phyloP scores from a whole-genome alignment of 345 rosid species.

The Brassica juncea region DNA sequence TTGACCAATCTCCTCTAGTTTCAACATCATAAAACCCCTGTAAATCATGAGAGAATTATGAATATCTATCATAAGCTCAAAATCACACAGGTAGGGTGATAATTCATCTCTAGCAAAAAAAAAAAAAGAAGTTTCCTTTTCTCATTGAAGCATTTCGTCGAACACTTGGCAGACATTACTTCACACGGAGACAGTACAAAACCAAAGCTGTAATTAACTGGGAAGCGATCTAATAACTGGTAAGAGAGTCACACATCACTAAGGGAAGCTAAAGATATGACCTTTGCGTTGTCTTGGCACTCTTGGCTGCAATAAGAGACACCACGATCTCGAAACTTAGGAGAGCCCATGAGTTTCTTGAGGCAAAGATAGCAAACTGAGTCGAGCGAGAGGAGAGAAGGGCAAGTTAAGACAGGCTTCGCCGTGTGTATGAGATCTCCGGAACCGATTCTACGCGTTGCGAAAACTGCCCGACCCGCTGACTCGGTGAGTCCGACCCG shows the following conservation, averaged over 20 bases:
- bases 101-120: neutral
- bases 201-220: neutral
- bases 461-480: constrained; percentile 87
- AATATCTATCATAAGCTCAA: no score
- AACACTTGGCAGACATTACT: constrained; percentile 38
- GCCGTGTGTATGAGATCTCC: constrained; percentile 92
- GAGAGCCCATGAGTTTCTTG: constrained; percentile 36
- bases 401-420: constrained; percentile 58
- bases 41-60: no score
- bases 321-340: constrained; percentile 38
- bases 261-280: constrained; percentile 7
- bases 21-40: constrained; percentile 71
- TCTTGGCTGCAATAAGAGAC: constrained; percentile 57
- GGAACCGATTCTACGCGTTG: constrained; percentile 61
- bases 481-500: constrained; percentile 66
- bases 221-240: neutral
- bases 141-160: constrained; percentile 44
- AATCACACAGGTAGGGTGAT: neutral
- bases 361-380: constrained; percentile 77
- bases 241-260: neutral
- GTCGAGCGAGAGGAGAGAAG: constrained; percentile 47
- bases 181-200: neutral
- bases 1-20: constrained; percentile 69
- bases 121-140: neutral
- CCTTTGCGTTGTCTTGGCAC: constrained; percentile 62